These are phyloP conservation scores for Venturia aucupariae DNA, from an alignment of 2,329 filamentous ascomycete genomes.

Conservation along the genomic window DNA sequence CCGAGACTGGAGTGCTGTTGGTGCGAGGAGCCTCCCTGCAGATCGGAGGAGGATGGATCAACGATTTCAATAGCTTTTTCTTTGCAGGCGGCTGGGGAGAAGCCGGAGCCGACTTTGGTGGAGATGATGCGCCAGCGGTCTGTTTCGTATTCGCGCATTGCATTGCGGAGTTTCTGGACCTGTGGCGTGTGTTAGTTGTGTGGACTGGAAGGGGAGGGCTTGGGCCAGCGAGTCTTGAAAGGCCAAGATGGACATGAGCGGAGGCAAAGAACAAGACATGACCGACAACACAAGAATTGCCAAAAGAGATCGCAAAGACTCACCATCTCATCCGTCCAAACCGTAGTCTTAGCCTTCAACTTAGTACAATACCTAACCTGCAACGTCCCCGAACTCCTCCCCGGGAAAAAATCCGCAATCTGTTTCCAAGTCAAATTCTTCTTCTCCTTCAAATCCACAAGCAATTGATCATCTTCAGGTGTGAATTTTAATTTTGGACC, in stretches of 20 bases:
- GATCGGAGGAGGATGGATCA: neutral
- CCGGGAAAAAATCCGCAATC: constrained; percentile 93
- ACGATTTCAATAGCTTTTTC: constrained; percentile 62
- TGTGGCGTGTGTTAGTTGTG: constrained; percentile 29
- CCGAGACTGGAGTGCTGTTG: neutral
- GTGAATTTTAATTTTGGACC: constrained; percentile 93
- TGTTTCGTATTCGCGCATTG: constrained; percentile 76
- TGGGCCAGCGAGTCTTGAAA: too few relatives aligned
- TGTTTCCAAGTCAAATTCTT: constrained; percentile 96
- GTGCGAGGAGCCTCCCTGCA: neutral
- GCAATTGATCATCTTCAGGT: constrained; percentile 76
- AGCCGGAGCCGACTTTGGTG: constrained; percentile 82
- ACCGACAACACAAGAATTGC: too few relatives aligned
- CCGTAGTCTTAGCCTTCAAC: constrained; percentile 83
- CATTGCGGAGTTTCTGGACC: constrained; percentile 68
- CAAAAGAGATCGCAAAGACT: constrained; percentile 24
- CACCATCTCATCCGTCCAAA: constrained; percentile 92
- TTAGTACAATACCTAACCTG: constrained; percentile 95
- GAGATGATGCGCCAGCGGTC: constrained; percentile 91
- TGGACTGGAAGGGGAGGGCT: neutral
- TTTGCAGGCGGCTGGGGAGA: constrained; percentile 77
- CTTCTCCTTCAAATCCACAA: constrained; percentile 88
- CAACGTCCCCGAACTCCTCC: constrained; percentile 77
- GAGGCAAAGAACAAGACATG: too few relatives aligned
- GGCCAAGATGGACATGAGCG: too few relatives aligned